Evolutionary conservation across 164 flowering plant genomes (phyloP).

Genomic region (Chloranthus sessilifolius): DNA sequence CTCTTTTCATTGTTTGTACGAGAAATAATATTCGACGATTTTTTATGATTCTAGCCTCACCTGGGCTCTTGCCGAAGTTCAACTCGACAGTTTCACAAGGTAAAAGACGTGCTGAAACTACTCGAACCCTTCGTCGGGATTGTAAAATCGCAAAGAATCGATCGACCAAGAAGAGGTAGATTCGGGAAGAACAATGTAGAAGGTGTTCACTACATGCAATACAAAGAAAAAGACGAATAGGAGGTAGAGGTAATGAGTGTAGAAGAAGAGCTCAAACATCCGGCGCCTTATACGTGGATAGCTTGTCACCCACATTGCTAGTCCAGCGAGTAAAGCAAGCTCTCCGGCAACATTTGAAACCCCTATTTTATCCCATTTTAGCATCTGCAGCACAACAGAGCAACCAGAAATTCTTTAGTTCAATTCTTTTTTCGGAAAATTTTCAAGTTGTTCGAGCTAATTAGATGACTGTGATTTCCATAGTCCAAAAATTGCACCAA

Average conservation of each 20-base stretch:
- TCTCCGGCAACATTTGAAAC: constrained; percentile 72
- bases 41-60: too few species aligned
- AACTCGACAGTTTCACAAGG: constrained; percentile 65
- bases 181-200: constrained; percentile 61
- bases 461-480: too few species aligned
- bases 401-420: too few species aligned
- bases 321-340: constrained; percentile 39
- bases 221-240: constrained; percentile 60
- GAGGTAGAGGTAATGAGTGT: constrained; percentile 66
- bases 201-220: constrained; percentile 52
- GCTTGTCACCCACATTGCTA: constrained; percentile 59
- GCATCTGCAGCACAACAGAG: constrained; percentile 68
- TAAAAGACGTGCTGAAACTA: constrained; percentile 53
- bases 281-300: constrained; percentile 45
- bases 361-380: constrained; percentile 41
- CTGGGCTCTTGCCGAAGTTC: constrained; percentile 57
- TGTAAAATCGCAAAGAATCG: constrained; percentile 68
- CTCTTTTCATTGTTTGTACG: too few species aligned
- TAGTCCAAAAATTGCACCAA: too few species aligned
- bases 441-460: too few species aligned
- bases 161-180: constrained; percentile 76
- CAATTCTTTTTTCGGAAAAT: too few species aligned
- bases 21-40: too few species aligned
- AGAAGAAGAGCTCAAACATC: constrained; percentile 73
- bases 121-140: constrained; percentile 42